Percentiles rank a stretch among this genome's conserved stretches.
These are phyloP conservation scores for Eimeria necatrix DNA, from an alignment of 169 alveolate species.

Conservation along the genomic window DNA sequence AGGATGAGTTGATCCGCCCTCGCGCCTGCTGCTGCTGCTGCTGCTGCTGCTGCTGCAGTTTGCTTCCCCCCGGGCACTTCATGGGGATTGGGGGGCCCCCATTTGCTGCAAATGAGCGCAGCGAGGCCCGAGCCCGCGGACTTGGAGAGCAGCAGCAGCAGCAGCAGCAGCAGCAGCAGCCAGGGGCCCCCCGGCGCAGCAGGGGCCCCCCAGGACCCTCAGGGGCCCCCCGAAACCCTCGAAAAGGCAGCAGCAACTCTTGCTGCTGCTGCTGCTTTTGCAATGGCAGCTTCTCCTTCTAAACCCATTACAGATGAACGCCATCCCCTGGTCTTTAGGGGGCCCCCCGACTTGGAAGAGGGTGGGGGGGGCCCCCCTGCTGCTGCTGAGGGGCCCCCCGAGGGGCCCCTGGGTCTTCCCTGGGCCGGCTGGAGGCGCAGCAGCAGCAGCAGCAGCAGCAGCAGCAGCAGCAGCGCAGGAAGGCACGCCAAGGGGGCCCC, in stretches of 20 bases:
- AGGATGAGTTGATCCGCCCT: too few relatives aligned
- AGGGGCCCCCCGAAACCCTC: neutral
- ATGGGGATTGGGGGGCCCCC: conserved; percentile 34
- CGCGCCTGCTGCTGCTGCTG: neutral
- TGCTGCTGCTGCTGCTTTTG: neutral
- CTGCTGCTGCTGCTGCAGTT: neutral
- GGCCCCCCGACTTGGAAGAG: conserved; percentile 1
- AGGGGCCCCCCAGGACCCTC: neutral
- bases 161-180: neutral
- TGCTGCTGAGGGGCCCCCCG: neutral
- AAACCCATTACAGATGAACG: conserved; percentile 26
- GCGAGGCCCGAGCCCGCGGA: neutral
- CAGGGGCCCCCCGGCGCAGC: neutral
- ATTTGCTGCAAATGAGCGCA: conserved; percentile 61
- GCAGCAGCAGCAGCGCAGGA: neutral
- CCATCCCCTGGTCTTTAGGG: conserved; percentile 35
- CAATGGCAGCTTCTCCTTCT: neutral
- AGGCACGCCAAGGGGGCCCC: too few relatives aligned
- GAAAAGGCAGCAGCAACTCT: too few relatives aligned
- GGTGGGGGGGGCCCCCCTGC: neutral
- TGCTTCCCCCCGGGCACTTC: neutral
- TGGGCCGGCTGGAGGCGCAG: conserved; percentile 43
- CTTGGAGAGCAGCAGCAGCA: neutral
- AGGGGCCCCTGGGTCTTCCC: neutral
- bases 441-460: conserved; percentile 24